phyloP scores from a whole-genome alignment of 2,329 filamentous ascomycete species.

The Exophiala aquamarina region DNA sequence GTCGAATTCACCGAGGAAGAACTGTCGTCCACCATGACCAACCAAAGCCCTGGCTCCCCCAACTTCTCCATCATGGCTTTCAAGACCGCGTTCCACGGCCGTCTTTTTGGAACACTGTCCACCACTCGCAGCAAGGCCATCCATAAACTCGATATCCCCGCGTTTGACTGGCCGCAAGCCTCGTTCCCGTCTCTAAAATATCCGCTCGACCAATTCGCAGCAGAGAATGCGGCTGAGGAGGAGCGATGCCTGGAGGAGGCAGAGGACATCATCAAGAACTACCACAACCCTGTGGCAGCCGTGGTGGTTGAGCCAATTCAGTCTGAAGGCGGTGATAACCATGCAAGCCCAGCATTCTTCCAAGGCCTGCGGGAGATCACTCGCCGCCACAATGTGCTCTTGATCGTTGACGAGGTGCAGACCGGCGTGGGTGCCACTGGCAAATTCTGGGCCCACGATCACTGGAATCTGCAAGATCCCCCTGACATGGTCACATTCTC shows the following conservation, averaged over 20 bases:
- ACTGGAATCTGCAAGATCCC: conserved; percentile 78
- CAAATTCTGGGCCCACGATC: conserved; percentile 95
- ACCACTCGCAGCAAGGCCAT: conserved; percentile 91
- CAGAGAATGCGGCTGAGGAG: conserved; percentile 81
- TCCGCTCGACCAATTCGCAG: conserved; percentile 74
- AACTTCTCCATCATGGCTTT: conserved; percentile 85
- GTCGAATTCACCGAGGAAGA: conserved; percentile 81
- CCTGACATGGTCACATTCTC: conserved; percentile 94
- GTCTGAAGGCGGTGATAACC: conserved; percentile 93
- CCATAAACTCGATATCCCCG: conserved; percentile 91
- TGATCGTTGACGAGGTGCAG: conserved; percentile 94
- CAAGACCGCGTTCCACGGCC: conserved; percentile 85
- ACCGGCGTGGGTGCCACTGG: conserved; percentile 90
- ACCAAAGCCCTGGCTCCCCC: conserved; percentile 74
- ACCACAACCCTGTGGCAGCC: conserved; percentile 76
- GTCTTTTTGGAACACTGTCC: conserved; percentile 81
- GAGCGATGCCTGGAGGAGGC: conserved; percentile 78
- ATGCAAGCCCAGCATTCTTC: conserved; percentile 87
- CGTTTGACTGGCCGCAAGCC: conserved; percentile 92
- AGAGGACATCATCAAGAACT: conserved; percentile 76
- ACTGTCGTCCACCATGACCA: conserved; percentile 73
- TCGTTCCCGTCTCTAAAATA: conserved; percentile 85
- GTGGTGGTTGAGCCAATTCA: conserved; percentile 88
- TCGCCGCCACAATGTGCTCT: conserved; percentile 58
- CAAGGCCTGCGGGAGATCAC: conserved; percentile 77